phyloP scores from a whole-genome alignment of 371 early-diverging fungal species.

The Mucor racemosus region DNA sequence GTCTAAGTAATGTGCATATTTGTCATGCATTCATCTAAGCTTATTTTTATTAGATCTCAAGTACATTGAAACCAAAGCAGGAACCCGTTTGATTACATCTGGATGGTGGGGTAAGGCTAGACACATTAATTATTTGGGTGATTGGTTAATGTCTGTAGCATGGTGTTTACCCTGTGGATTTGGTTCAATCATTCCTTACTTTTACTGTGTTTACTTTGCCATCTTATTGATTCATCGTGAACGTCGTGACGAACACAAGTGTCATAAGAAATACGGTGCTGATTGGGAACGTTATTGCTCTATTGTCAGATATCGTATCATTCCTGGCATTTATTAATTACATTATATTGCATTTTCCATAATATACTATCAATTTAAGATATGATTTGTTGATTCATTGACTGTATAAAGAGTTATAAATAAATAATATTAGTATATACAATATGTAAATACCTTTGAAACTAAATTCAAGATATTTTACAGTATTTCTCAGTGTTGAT shows the following conservation, averaged over 20 bases:
- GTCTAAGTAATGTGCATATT: background rate
- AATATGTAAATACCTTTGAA: too few relatives aligned
- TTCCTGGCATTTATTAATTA: conserved; percentile 68
- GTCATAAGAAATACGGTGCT: conserved; percentile 88
- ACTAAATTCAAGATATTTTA: too few relatives aligned
- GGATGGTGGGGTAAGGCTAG: conserved; percentile 96
- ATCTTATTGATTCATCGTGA: conserved; percentile 88
- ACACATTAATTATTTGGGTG: conserved; percentile 93
- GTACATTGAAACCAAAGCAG: conserved; percentile 81
- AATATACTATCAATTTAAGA: background rate
- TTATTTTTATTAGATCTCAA: conserved; percentile 58
- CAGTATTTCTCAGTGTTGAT: too few relatives aligned
- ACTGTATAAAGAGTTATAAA: too few relatives aligned
- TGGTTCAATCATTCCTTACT: conserved; percentile 83
- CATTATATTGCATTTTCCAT: background rate
- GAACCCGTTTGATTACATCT: conserved; percentile 77
- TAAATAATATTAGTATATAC: too few relatives aligned
- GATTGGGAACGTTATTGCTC: conserved; percentile 91
- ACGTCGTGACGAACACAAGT: conserved; percentile 86
- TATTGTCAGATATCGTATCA: conserved; percentile 84
- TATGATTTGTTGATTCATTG: too few relatives aligned
- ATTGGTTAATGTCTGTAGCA: conserved; percentile 86
- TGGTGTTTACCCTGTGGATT: conserved; percentile 82
- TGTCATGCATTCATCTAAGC: background rate
- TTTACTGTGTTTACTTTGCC: conserved; percentile 90